phyloP scores from a whole-genome alignment of 1,284 basidiomycete genomes.

The Trametes pubescens region DNA sequence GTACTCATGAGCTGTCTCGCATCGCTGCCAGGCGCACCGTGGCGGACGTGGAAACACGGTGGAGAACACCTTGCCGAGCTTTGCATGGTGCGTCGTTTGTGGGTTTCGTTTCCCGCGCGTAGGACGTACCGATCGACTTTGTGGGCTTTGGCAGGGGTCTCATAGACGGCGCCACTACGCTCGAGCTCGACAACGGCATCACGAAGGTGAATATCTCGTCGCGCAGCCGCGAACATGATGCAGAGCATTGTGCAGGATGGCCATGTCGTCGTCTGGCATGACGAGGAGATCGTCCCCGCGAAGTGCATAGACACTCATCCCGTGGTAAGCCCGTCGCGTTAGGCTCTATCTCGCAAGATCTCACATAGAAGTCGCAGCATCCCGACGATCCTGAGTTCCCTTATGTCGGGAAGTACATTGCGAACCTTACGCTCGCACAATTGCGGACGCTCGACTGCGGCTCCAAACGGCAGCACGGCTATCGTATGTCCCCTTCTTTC shows the following conservation, averaged over 20 bases:
- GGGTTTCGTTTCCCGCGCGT: slow-evolving; percentile 11
- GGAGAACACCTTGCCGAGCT: slow-evolving; percentile 74
- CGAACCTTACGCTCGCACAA: slow-evolving; percentile 80
- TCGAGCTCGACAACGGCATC: slow-evolving; percentile 82
- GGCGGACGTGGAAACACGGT: slow-evolving; percentile 78
- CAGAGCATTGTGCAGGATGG: slow-evolving; percentile 60
- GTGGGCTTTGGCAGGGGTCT: slow-evolving; percentile 57
- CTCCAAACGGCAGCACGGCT: slow-evolving; percentile 66
- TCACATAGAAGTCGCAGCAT: slow-evolving; percentile 46
- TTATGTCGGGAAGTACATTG: slow-evolving; percentile 78
- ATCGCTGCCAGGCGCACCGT: slow-evolving; percentile 68
- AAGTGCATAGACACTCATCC: slow-evolving; percentile 77
- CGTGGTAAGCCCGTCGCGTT: slow-evolving; percentile 49
- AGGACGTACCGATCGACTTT: slow-evolving; percentile 6
- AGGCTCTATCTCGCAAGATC: not conserved
- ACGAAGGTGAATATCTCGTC: slow-evolving; percentile 57
- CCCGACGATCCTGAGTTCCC: slow-evolving; percentile 67
- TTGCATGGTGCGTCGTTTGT: slow-evolving; percentile 66
- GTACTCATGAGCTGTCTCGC: slow-evolving; percentile 20
- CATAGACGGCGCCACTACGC: slow-evolving; percentile 75
- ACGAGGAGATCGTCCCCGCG: slow-evolving; percentile 64
- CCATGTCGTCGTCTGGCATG: slow-evolving; percentile 81
- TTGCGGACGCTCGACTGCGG: slow-evolving; percentile 83
- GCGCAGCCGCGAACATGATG: slow-evolving; percentile 10
- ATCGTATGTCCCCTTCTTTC: slow-evolving; percentile 54